Percentiles rank a stretch among this genome's conserved stretches.
Conservation (phyloP, 768 basidiomycete genomes). For the Ramaria rubella region DNA sequence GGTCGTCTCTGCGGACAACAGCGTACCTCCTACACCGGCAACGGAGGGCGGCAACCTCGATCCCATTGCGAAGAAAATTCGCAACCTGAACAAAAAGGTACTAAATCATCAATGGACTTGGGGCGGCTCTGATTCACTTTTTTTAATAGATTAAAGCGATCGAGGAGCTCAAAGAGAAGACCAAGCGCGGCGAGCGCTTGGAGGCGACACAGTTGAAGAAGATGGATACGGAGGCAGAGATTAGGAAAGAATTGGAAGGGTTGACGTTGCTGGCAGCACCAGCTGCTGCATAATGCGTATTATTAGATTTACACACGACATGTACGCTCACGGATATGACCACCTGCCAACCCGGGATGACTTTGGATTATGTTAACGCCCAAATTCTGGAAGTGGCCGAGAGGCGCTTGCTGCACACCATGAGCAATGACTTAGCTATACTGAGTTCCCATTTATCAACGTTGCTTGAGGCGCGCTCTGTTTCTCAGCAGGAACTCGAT, state of each 20-base stretch:
- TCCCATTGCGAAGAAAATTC: slow-evolving; percentile 81
- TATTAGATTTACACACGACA: neutral
- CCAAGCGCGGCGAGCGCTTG: slow-evolving; percentile 80
- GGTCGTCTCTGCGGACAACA: slow-evolving; percentile 16
- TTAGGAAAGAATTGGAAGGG: slow-evolving; percentile 66
- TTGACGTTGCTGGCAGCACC: neutral
- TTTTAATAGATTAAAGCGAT: slow-evolving; percentile 88
- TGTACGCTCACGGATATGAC: neutral
- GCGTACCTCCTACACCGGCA: slow-evolving; percentile 49
- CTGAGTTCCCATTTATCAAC: slow-evolving; percentile 11
- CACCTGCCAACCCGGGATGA: neutral
- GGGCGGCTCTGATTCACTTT: slow-evolving; percentile 8
- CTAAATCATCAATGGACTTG: slow-evolving; percentile 19
- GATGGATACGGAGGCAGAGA: slow-evolving; percentile 86
- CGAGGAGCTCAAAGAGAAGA: slow-evolving; percentile 92
- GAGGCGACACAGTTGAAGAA: slow-evolving; percentile 96
- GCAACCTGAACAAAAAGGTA: slow-evolving; percentile 95
- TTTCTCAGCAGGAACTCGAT: slow-evolving; percentile 4
- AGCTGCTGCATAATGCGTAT: neutral
- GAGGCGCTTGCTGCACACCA: neutral
- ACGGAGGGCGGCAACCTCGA: slow-evolving; percentile 54
- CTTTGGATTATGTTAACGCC: neutral
- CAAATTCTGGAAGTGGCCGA: neutral
- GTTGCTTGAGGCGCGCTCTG: slow-evolving; percentile 10
- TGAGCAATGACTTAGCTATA: slow-evolving; percentile 11